Base-by-base conservation (phyloP, 192 early-diverging fungal species). In the Dimargaris verticillata region DNA sequence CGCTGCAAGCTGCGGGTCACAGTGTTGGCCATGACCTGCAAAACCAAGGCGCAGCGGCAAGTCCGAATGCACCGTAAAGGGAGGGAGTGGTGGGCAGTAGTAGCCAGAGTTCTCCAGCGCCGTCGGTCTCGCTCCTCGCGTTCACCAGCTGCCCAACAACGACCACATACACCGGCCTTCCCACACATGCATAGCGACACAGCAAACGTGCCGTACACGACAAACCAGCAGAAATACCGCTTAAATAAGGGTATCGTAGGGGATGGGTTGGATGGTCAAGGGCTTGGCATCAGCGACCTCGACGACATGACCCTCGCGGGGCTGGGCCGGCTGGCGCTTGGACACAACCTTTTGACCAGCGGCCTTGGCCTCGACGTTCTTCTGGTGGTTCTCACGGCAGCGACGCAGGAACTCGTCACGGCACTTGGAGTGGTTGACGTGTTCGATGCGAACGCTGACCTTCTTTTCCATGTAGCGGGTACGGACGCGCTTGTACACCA, bases 371-470 rank as follows among this genome's bases (percentile, higher is more conserved):
- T 88, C 88, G 70, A 82, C 78, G 80, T 85, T 83, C 68, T 77
- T 76, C 53, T 77, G 80, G 28, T 86, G 88, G 81, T 96, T 99
- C 70, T 87, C 82, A 85, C 93, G 94, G 72, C 97, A 93, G 72
- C 95, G 88, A 47, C 85, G 80, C 78, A 97, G 80, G 83, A 99
- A 99, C 68, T 95, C 92, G 66, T 87, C 80, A 74, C 95, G 89
- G 83, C 93, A 95, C 83, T 94, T 93, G 78, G 95, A 99, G 89
- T 99, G 93, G 82, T 86, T 92, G 76, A 99, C 80, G 82, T 99
- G 95, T 81, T 99, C 95, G 72, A 99, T 74, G 70, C 93, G 88
- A 76, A 99, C 72, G 81, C 95, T 97, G 78, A 99, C 82, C 61
- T 92, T 82, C 91, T 99, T 99, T 81, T 95, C 93, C 63, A 98